Evolutionary conservation across 805 yeast species (phyloP), one percentile per base, ranked within the genome.

Genomic region (Nakazawaea laoshanensis): DNA sequence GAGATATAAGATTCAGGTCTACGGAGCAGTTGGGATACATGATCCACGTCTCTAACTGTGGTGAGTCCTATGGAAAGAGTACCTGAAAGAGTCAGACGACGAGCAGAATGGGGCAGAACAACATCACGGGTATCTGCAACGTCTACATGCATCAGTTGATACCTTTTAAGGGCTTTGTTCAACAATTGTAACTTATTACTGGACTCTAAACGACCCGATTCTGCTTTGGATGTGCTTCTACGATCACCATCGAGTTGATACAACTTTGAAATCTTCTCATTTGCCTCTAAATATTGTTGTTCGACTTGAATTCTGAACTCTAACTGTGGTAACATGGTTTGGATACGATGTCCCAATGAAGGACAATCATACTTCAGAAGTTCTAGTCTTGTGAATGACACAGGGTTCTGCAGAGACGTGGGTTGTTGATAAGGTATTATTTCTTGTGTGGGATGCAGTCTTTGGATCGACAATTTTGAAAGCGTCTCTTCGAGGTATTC

Each of bases 241-340:
- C 81, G 75, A 57, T 92, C 98, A 37, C 97, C 96, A 49, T 92
- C 96, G 55, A 81, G 69, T 48, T 79, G 79, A 52, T 92, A 92
- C 34, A 92, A 70, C 44, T 77, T 83, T 18, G 82, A 77, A 49
- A 92, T 72, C 54, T 89, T 92, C 42, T 85, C 94, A 44, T 87
- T 87, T 5, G 96, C 97, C 43, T 79, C 89, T 47, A 79, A 77
- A 57, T 89, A 92, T 57, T 92, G 95, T 46, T 84, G 77, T 54
- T 92, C 99, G 24, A 89, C 94, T 49, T 89, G 92, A 29, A 89
- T 67, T 57, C 92, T 92, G 55, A 89, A 87, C 52, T 88, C 95
- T 39, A 92, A 66, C 55, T 87, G 94, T 58, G 88, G 96, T 35
- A 89, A 69, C 97, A 92, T 88, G 47, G 84, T 78, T 57, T 86